Evolutionary conservation across 129 eudicot genomes (phyloP), one percentile per base, ranked within the genome.

Genomic region (Smallanthus sonchifolius): DNA sequence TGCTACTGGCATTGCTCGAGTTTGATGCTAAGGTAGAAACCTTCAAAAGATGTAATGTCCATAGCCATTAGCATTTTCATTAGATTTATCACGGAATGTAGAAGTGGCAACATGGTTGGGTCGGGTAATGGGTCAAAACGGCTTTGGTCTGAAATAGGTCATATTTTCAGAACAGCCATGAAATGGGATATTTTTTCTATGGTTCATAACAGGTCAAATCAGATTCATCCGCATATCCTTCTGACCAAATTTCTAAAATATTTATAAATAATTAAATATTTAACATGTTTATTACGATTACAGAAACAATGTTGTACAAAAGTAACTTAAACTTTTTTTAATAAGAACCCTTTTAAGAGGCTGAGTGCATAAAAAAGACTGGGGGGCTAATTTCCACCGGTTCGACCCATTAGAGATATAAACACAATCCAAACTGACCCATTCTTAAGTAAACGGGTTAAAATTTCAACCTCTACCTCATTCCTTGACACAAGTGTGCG

Each of bases 401-500:
- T 44, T 39, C 9, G 52, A 20, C 72, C 51, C 49, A 10, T 52
- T 19, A 17, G 60, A 61, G 67, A 61, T 32, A 61, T 61, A 61
- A 59, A 61, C 37, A 24, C 37, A 24, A 28, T 57, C 15, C 37
- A 24, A 24, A 57, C 36, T 55, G 64, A 28, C n/a, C 35, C 64
- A 57, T 10, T 24, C 16, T 57, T 57, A 28, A 28, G 38, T 57
- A 9, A 57, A 57, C 20, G 35, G 67, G 19, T 61, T 20, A 34
- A 61, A 34, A 61, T 2, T 61, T 61, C n/a, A 10, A 59, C 37
- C 10, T 6, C 13, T 78, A 88, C 86, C 87, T 80, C 80, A 32
- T 44, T 74, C 36, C 54, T 57, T 43, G 87, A 37, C 51, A 57
- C 65, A 35, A 68, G 79, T 72, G 60, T 59, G 28, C 13, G 69